These are phyloP conservation scores for Coemansia sp. DNA, from an alignment of 192 early-diverging fungal genomes.

Conservation along the genomic window DNA sequence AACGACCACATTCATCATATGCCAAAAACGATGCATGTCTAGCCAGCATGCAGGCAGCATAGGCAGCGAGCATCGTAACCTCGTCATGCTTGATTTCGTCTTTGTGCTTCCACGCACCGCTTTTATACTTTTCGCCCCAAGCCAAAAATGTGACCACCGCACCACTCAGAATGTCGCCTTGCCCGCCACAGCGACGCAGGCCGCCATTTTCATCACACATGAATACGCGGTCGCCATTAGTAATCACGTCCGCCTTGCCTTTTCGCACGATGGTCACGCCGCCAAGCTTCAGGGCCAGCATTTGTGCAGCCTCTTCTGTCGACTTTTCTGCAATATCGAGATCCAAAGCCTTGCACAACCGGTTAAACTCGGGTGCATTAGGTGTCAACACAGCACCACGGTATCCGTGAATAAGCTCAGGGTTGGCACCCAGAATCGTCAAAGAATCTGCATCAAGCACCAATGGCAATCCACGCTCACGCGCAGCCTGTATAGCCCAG, in stretches of 20 bases:
- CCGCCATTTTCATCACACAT: conserved; percentile 69
- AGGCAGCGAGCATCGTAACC: conserved; percentile 66
- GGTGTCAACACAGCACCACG: conserved; percentile 79
- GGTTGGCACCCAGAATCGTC: conserved; percentile 71
- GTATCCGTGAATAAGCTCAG: conserved; percentile 75
- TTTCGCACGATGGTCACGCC: conserved; percentile 83
- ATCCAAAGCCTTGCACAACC: conserved; percentile 65
- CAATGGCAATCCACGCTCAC: conserved; percentile 64
- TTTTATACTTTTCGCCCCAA: conserved; percentile 76
- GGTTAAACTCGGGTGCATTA: conserved; percentile 82
- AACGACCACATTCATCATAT: conserved; percentile 47
- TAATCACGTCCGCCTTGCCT: conserved; percentile 73
- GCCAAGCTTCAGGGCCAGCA: conserved; percentile 69
- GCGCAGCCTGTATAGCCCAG: conserved; percentile 70
- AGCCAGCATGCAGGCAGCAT: conserved; percentile 56
- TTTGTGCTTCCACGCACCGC: conserved; percentile 60
- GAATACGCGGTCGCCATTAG: conserved; percentile 70
- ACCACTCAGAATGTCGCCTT: conserved; percentile 93
- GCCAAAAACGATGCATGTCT: conserved; percentile 53
- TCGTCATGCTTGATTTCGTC: conserved; percentile 37
- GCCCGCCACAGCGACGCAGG: conserved; percentile 89
- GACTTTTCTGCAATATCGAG: conserved; percentile 47
- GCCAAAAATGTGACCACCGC: conserved; percentile 81
- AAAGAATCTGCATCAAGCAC: conserved; percentile 97
- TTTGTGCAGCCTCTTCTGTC: conserved; percentile 41